phyloP scores from a whole-genome alignment of 1,139 yeast species.

The Lodderomyces metapsilosis region DNA sequence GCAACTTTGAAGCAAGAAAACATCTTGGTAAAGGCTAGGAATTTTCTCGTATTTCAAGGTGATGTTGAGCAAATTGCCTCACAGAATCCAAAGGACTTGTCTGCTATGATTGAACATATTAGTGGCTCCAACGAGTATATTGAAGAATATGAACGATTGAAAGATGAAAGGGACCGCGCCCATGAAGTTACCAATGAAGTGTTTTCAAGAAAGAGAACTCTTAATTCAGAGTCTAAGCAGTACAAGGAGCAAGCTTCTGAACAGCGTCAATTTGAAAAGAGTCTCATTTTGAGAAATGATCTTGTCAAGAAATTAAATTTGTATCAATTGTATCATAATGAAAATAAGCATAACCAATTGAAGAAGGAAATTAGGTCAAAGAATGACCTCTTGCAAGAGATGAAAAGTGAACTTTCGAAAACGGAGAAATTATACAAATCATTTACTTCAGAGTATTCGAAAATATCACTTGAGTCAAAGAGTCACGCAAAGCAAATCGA shows the following conservation, averaged over 20 bases:
- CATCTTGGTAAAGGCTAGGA: constrained; percentile 84
- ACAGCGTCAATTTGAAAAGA: constrained; percentile 65
- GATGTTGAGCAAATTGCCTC: constrained; percentile 94
- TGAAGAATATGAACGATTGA: constrained; percentile 65
- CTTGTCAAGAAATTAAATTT: constrained; percentile 52
- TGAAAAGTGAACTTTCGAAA: constrained; percentile 22
- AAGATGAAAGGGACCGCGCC: constrained; percentile 65
- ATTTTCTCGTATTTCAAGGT: constrained; percentile 94
- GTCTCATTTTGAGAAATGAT: constrained; percentile 47
- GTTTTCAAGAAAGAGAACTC: constrained; percentile 68
- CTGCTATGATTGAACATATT: constrained; percentile 73
- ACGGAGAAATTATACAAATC: constrained; percentile 30
- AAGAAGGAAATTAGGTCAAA: constrained; percentile 23
- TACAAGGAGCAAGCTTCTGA: constrained; percentile 76
- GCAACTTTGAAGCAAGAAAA: constrained; percentile 72
- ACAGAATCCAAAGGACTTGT: constrained; percentile 75
- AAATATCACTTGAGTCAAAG: constrained; percentile 40
- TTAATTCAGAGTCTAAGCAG: constrained; percentile 75
- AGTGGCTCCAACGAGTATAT: constrained; percentile 76
- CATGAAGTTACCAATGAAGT: constrained; percentile 65
- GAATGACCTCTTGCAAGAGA: constrained; percentile 27
- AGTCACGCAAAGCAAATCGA: constrained; percentile 41
- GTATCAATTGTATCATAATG: constrained; percentile 69
- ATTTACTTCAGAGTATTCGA: constrained; percentile 46
- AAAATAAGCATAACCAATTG: constrained; percentile 41